These are phyloP conservation scores for Nadsonia commutata DNA, from an alignment of 1,139 yeast genomes.

Conservation along the genomic window DNA sequence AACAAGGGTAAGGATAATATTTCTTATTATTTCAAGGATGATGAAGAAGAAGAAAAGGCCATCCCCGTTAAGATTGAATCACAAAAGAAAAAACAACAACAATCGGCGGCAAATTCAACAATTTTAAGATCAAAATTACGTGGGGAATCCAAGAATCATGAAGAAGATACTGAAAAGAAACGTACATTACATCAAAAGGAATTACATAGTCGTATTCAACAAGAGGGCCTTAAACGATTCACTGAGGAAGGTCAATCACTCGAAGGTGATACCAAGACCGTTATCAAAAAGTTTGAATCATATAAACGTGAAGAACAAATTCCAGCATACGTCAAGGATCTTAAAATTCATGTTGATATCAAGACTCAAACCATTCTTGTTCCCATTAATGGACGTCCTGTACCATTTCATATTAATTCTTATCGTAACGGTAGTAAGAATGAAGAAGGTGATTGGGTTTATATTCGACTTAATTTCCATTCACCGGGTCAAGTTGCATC, in stretches of 20 bases:
- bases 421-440: constrained; percentile 90
- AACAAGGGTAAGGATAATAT: constrained; percentile 61
- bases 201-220: constrained; percentile 72
- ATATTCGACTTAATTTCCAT: constrained; percentile 77
- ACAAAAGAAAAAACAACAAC: constrained; percentile 23
- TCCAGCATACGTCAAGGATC: constrained; percentile 68
- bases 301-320: constrained; percentile 86
- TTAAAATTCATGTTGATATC: constrained; percentile 75
- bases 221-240: constrained; percentile 42
- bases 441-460: constrained; percentile 93
- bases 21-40: constrained; percentile 76
- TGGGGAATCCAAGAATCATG: constrained; percentile 49
- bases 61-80: constrained; percentile 11
- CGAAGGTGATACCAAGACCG: constrained; percentile 57
- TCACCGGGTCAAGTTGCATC: constrained; percentile 72
- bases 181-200: constrained; percentile 74
- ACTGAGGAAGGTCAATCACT: constrained; percentile 33
- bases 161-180: constrained; percentile 69
- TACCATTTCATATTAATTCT: constrained; percentile 90
- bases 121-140: constrained; percentile 69
- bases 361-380: constrained; percentile 79
- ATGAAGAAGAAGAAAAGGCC: constrained; percentile 28
- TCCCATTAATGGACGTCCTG: constrained; percentile 93
- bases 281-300: constrained; percentile 84
- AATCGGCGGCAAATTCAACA: constrained; percentile 13